Evolutionary conservation across 306 rosid genomes (phyloP).

Genomic region (cucumber (Cucumis sativus)): Cucumber_9930_V3 NC_026658.2:14073001-14073500

Average conservation of each 20-base stretch:
- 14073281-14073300: no score
- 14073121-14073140: conserved; percentile 32
- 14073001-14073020: conserved; percentile 7
- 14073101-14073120: conserved; percentile 54
- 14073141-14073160: conserved; percentile 53
- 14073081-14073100: conserved; percentile 36
- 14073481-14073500: conserved; percentile 12
- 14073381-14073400: conserved; percentile 69
- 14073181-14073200: conserved; percentile 99
- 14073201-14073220: conserved; percentile 55
- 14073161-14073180: conserved; percentile 58
- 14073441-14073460: conserved; percentile 94
- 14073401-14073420: conserved; percentile 45
- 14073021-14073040: background rate
- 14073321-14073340: conserved; percentile 68
- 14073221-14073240: conserved; percentile 52
- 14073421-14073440: conserved; percentile 73
- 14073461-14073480: conserved; percentile 84
- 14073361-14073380: conserved; percentile 60
- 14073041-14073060: conserved; percentile 39
- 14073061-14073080: conserved; percentile 46
- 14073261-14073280: no score
- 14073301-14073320: no score
- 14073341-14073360: conserved; percentile 54
- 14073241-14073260: conserved; percentile 33